Base-by-base conservation (phyloP, 768 basidiomycete genomes). In the Termitomyces sp. region DNA sequence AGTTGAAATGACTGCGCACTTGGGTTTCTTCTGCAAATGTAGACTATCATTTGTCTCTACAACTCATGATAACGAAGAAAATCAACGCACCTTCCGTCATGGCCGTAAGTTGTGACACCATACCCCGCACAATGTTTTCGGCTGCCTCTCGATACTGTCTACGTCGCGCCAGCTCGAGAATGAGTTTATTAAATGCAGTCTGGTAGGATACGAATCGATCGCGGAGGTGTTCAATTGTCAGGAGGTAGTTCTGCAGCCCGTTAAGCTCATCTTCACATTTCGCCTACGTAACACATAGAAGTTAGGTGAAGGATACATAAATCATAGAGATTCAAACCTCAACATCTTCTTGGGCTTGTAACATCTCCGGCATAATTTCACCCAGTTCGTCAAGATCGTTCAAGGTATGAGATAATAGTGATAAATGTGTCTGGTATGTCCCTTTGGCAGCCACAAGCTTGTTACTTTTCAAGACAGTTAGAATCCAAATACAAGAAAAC, bases 361-460 rank as follows among this genome's bases (percentile, higher is more conserved):
- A 69, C 87, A 93, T 90, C 53, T 87, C 86, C 0, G 76, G 75
- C 85, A 93, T 90, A 52, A 91, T 88, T 20, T 87, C 84, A 1
- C 85, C 91, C 4, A 93, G 77, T 62, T 87, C 85, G 48, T 92
- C 89, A 20, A 93, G 75, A 63, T 89, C 82, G 51, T 84, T 78
- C 29, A 93, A 70, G 15, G 76, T 78, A 34, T 64, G 70, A 15
- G 72, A 66, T 22, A 87, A 80, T 41, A 77, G 74, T 20, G 79
- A 75, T 9, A 90, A 62, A 61, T 80, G 78, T 53, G 76, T 73
- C 59, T 78, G 75, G 12, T 75, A 73, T 5, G 67, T 64, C 15
- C 72, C 70, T 60, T 81, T 82, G 4, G 75, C 73, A 16, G 73
- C 64, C 10, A 72, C 60, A 26, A 92, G 68, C 39, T 80, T 72